Base-by-base conservation (phyloP, 202 grass and related monocot species). In the Panicum virgatum region DNA sequence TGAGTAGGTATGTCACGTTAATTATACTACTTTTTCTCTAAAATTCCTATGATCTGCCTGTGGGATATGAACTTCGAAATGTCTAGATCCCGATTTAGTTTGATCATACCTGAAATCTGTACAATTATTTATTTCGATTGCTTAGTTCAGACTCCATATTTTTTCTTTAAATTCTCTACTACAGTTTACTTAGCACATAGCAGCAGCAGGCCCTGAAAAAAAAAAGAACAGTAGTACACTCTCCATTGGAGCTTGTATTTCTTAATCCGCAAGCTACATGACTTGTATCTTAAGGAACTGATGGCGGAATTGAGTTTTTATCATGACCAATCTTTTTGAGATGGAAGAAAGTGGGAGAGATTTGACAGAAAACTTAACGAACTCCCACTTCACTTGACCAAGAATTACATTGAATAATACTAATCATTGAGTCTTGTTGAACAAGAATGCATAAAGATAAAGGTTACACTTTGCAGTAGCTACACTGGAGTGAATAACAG, bases 391-490 rank as follows among this genome's bases (percentile, higher is more conserved):
- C 66, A 63, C 13, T 60, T 64, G 65, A 72, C 45, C 18, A 4
- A 43, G 15, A 71, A 71, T 72, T 63, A 30, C 7, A 5, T 62
- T 72, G 18, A 62, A 75, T 22, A 68, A 75, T 12, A 34, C 3
- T 34, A 68, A 84, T 88, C 51, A 80, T 62, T 62, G 12, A 62
- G 22, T 42, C 75, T 80, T 88, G 69, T 32, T 43, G 56, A 52
- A 60, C 81, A 62, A 84, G 68, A 64, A 76, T 11, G 16, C 60
- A 84, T 40, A 79, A 20, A 29, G 12, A 62, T 8, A 32, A 75
- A 80, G 5, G 3, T 50, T 53, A 44, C 72, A 76, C 18, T 77
- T 87, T 62, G 12, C 58, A 66, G n/a, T 83, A 65, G 12, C 42
- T 62, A 34, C 36, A 42, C 53, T 37, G 20, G 25, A 73, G 26